phyloP scores from a whole-genome alignment of 2,329 filamentous ascomycete genomes.

The Bipolaris cookei region DNA sequence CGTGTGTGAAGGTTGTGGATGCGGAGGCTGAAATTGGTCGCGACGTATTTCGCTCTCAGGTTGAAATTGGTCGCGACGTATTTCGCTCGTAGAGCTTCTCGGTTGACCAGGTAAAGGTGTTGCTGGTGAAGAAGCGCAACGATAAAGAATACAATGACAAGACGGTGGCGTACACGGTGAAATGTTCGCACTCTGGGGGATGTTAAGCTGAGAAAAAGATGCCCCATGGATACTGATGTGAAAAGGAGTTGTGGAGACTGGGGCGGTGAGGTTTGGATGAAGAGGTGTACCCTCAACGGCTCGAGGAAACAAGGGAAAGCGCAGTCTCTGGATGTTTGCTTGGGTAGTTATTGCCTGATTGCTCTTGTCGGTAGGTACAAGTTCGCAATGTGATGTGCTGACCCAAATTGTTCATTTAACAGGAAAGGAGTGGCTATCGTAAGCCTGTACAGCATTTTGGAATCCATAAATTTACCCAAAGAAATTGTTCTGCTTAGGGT shows the following conservation, averaged over 20 bases:
- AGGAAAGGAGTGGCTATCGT: constrained; percentile 3
- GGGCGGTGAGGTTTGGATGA: not conserved
- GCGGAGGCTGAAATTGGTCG: constrained; percentile 21
- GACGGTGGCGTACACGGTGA: constrained; percentile 16
- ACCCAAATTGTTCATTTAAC: not conserved
- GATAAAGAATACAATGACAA: constrained; percentile 23
- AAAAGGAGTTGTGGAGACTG: not conserved
- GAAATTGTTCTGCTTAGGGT: not conserved
- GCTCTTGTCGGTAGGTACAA: not conserved
- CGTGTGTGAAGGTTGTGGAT: not conserved
- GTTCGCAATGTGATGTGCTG: not conserved
- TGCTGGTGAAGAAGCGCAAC: constrained; percentile 28
- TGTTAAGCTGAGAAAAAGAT: constrained; percentile 8
- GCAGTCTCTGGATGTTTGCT: not conserved
- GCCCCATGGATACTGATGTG: constrained; percentile 14
- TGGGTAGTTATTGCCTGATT: not conserved
- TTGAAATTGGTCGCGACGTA: constrained; percentile 30
- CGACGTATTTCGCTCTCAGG: constrained; percentile 30
- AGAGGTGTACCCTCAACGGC: not conserved
- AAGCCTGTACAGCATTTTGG: constrained; percentile 1
- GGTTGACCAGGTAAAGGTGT: constrained; percentile 25
- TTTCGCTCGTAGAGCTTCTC: constrained; percentile 28
- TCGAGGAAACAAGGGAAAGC: constrained; percentile 2
- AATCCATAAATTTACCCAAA: not conserved
- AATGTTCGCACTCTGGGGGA: constrained; percentile 14